Evolutionary conservation across 371 early-diverging fungal species (phyloP), one percentile per base, ranked within the genome.

Genomic region (Mortierella sp.): DNA sequence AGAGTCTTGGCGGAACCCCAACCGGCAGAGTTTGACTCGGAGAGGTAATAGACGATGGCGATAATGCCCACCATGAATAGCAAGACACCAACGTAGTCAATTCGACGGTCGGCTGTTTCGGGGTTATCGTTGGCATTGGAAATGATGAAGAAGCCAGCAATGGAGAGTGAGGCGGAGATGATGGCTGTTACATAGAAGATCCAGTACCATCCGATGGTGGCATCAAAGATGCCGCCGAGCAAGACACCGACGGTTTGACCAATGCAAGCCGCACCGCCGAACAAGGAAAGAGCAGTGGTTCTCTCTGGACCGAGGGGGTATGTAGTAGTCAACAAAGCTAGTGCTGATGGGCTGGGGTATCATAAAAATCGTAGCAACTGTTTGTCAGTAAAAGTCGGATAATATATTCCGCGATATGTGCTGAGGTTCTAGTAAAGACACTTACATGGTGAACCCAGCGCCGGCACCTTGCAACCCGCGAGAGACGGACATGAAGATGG

Each of bases 381-480:
- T 28, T 11, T 26, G 55, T 55, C 24, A 55, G 55, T 45, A 45
- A 45, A 16, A 12, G 16, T 45, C 45, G 5, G 45, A 12, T 4
- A 45, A 45, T 16, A 45, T 18, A 14, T 45, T 16, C 3, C 14
- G 14, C 30, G 1, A 24, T 10, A 28, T 28, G 26, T 55, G 52
- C 20, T 4, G 18, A 43, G 4, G 22, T 14, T 28, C 2, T 3
- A 30, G 16, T 10, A 55, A 18, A 2, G 20, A 70, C 73, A 22
- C 84, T 68, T 59, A 84, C 86, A 88, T 85, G 11, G 86, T 88
- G 54, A 81, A 75, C 5, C 87, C 88, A 20, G 88, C 88, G 11
- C 86, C 88, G n/a, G 84, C 66, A 2, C 88, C 88, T 60, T 86
- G 78, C 20, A 88, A 40, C 0, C 78, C 87, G n/a, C 88, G 84